Evolutionary conservation across 805 yeast species (phyloP).

Genomic region (Wickerhamia fluorescens): DNA sequence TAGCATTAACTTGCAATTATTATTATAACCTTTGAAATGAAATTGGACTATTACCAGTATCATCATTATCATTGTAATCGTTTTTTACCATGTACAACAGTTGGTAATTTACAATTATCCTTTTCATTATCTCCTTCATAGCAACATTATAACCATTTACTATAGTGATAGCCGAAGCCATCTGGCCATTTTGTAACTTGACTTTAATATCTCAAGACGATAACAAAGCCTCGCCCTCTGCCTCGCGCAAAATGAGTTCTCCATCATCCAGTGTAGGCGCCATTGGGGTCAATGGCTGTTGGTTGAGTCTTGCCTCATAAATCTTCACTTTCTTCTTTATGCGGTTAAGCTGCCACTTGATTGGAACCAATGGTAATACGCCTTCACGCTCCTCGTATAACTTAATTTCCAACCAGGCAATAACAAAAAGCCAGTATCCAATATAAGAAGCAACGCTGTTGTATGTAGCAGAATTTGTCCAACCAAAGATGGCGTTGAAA

Average conservation of each 20-base stretch:
- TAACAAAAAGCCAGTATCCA: constrained; percentile 31
- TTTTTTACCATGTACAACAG: no score
- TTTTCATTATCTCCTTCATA: no score
- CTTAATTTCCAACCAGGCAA: constrained; percentile 21
- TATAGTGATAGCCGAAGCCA: no score
- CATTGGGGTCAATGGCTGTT: constrained; percentile 2
- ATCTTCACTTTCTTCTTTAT: constrained; percentile 21
- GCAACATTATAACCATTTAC: no score
- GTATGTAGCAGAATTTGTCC: constrained; percentile 42
- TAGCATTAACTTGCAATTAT: no score
- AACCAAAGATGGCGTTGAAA: constrained; percentile 37
- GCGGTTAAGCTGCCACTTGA: constrained; percentile 32
- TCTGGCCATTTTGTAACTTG: no score
- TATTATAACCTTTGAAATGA: no score
- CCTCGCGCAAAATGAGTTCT: constrained; percentile 2
- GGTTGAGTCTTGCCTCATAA: constrained; percentile 7
- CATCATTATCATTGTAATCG: no score
- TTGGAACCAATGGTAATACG: constrained; percentile 29
- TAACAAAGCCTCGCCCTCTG: constrained; percentile 5
- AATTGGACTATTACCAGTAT: no score
- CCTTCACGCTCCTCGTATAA: constrained; percentile 34
- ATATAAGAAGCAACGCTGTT: constrained; percentile 34
- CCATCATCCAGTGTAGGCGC: constrained; percentile 1
- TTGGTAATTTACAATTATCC: no score
- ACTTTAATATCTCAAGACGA: constrained; percentile 2